These are phyloP conservation scores for Fraxinus anomala DNA, from an alignment of 257 asterid species.

Conservation along the genomic window DNA sequence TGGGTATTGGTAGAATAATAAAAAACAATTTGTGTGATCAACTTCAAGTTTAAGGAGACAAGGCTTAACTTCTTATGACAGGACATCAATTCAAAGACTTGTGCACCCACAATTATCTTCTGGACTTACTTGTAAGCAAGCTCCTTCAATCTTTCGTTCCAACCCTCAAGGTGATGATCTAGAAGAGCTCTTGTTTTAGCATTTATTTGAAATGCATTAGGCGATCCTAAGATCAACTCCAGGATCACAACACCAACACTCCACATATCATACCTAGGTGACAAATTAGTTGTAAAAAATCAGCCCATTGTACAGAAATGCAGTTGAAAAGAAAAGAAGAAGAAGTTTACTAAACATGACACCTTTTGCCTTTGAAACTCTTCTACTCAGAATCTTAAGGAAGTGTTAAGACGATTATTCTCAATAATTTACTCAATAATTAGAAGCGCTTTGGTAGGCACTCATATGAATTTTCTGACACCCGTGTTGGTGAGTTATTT, in stretches of 20 bases:
- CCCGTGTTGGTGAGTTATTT: constrained; percentile 9
- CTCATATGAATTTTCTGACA: background rate
- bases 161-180: constrained; percentile 87
- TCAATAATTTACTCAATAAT: constrained; percentile 7
- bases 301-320: constrained; percentile 15
- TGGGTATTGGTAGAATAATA: background rate
- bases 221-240: constrained; percentile 95
- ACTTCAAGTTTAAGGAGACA: background rate
- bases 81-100: background rate
- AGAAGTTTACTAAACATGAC: background rate
- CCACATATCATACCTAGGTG: constrained; percentile 95
- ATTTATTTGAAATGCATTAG: constrained; percentile 85
- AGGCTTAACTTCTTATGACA: background rate
- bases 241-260: constrained; percentile 90
- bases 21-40: background rate
- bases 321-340: background rate
- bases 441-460: constrained; percentile 9
- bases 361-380: background rate
- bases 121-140: constrained; percentile 87
- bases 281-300: constrained; percentile 29
- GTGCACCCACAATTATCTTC: constrained; percentile 19
- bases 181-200: constrained; percentile 82
- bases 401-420: constrained; percentile 6
- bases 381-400: background rate
- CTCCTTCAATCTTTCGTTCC: constrained; percentile 86